These are phyloP conservation scores for Sporothrix curviconia DNA, from an alignment of 2,329 filamentous ascomycete species.

Conservation along the genomic window DNA sequence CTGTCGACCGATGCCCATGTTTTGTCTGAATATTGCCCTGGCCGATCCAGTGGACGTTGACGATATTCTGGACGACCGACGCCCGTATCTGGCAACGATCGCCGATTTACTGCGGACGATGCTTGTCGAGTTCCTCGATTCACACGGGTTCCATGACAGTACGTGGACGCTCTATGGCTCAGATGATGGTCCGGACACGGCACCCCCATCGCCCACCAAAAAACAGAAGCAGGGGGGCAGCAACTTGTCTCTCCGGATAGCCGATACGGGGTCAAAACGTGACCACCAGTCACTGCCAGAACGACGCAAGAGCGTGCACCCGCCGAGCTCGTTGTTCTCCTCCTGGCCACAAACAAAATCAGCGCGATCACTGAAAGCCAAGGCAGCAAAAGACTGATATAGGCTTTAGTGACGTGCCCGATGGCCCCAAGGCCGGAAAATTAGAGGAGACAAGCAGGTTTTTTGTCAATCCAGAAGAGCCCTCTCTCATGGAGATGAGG, in stretches of 20 bases:
- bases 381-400: background rate
- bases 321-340: background rate
- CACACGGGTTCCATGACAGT: conserved; percentile 60
- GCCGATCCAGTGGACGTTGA: conserved; percentile 26
- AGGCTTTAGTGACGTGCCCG: no score
- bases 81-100: conserved; percentile 47
- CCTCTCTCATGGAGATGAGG: no score
- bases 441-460: conserved; percentile 2
- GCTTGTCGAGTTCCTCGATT: conserved; percentile 66
- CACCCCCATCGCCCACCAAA: background rate
- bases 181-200: no score
- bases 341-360: conserved; percentile 15
- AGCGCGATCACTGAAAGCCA: background rate
- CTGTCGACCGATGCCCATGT: conserved; percentile 83
- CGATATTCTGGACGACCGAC: conserved; percentile 39
- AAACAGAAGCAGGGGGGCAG: background rate
- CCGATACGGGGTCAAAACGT: no score
- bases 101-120: conserved; percentile 61
- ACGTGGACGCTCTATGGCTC: background rate
- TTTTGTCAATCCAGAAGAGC: background rate
- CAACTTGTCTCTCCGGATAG: no score
- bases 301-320: background rate
- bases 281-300: background rate
- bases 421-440: no score
- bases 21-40: conserved; percentile 63